These are phyloP conservation scores for Acmispon strigosus DNA, from an alignment of 306 rosid genomes.

Conservation along the genomic window DNA sequence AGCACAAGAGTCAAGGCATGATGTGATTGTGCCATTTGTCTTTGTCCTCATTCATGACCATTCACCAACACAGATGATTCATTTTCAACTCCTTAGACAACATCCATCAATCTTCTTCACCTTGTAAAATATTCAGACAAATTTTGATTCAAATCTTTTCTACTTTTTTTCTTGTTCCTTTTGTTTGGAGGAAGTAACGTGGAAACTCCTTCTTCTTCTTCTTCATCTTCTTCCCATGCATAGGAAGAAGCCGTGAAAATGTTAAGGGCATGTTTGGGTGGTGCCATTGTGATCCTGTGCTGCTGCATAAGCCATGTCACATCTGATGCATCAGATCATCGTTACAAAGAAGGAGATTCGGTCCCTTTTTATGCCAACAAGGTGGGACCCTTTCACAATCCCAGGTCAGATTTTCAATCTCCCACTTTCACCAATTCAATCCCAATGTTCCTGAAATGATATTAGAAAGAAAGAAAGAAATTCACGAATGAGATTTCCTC, in stretches of 20 bases:
- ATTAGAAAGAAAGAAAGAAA: neutral
- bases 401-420: conserved; percentile 39
- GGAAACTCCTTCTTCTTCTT: conserved; percentile 17
- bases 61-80: conserved; percentile 21
- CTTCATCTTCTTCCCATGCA: conserved; percentile 17
- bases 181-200: conserved; percentile 17
- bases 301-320: conserved; percentile 29
- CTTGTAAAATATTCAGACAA: neutral
- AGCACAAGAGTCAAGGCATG: neutral
- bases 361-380: conserved; percentile 57
- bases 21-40: conserved; percentile 1
- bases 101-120: neutral
- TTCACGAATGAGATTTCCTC: neutral
- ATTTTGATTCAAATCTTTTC: neutral
- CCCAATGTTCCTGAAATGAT: neutral
- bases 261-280: conserved; percentile 35
- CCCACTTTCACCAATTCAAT: neutral
- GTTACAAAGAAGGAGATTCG: conserved; percentile 43
- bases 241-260: conserved; percentile 24
- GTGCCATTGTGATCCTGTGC: conserved; percentile 32
- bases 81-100: conserved; percentile 15
- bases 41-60: conserved; percentile 17
- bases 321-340: conserved; percentile 49
- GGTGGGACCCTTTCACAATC: conserved; percentile 64
- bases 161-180: neutral